Conservation (phyloP, 768 basidiomycete species). For the Lentinula raphanica region DNA sequence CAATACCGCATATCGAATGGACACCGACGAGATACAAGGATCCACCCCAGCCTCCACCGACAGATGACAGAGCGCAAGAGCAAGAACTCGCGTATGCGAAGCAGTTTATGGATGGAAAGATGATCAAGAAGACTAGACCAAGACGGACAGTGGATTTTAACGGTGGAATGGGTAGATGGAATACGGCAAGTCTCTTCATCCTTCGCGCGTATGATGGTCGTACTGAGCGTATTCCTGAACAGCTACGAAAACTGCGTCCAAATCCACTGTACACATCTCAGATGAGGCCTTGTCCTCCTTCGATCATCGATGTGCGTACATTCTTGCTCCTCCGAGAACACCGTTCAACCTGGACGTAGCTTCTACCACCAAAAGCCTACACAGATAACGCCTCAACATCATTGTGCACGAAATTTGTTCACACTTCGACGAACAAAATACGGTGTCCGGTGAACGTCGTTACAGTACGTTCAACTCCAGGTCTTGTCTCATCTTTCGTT, state of each 20-base stretch:
- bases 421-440: constrained; percentile 98
- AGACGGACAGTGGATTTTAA: constrained; percentile 93
- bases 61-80: constrained; percentile 74
- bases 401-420: constrained; percentile 93
- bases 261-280: constrained; percentile 71
- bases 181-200: constrained; percentile 44
- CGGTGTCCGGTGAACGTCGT: constrained; percentile 96
- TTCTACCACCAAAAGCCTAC: constrained; percentile 92
- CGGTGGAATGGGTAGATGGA: constrained; percentile 83
- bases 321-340: no score
- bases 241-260: constrained; percentile 77
- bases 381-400: constrained; percentile 89
- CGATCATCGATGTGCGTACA: constrained; percentile 76
- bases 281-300: constrained; percentile 81
- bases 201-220: no score
- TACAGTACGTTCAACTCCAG: constrained; percentile 53
- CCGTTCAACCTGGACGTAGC: constrained; percentile 38
- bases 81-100: constrained; percentile 73
- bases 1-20: constrained; percentile 60
- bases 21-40: constrained; percentile 63
- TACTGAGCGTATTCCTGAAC: not conserved
- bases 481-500: not conserved
- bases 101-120: constrained; percentile 72
- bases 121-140: constrained; percentile 87
- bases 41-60: constrained; percentile 71